Evolutionary conservation across 768 basidiomycete species (phyloP), one percentile per base, ranked within the genome.

Genomic region (Chalciporus piperatus): DNA sequence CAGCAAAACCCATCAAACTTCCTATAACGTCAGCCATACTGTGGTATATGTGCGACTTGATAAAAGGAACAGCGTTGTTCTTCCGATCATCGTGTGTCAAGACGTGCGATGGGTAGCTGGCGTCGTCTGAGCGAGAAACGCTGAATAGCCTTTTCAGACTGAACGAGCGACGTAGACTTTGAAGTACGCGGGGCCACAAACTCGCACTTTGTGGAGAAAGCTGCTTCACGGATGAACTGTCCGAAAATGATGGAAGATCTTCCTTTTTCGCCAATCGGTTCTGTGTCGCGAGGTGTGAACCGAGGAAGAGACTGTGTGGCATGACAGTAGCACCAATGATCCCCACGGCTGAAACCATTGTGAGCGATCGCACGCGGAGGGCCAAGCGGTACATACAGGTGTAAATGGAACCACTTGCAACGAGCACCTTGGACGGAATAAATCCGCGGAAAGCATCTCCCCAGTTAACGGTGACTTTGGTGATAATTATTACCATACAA

Each of bases 251-350:
- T 43, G 54, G 54, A 4, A 72, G 57, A 23, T 55, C 46, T 7
- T 17, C 43, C 9, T 68, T 65, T 33, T 69, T 68, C 1, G 73
- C 71, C 13, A 91, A 61, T 41, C 93, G 75, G 51, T 93, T 85
- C 64, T 93, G 89, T 0, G 90, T 92, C 3, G 92, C 86, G 5
- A 97, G 80, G 27, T 83, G 81, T 3, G 90, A 92, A 6, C 93
- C 94, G 14, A 97, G 76, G 74, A 89, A 93, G n/a, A 97, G 75
- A 52, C 86, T 87, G 67, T 95, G 93, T 0, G 93, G 93, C 93
- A 95, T 95, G 52, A 93, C 85, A 3, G 92, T 97, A 1, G 92
- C 91, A 27, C 88, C 86, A 1, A 89, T 62, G 45, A 91, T 84
- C 33, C 87, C 87, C 48, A 88, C 81, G 27, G 84, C 83, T 84